Conservation (phyloP, 495 filamentous ascomycete genomes). For the Halenospora varia region DNA sequence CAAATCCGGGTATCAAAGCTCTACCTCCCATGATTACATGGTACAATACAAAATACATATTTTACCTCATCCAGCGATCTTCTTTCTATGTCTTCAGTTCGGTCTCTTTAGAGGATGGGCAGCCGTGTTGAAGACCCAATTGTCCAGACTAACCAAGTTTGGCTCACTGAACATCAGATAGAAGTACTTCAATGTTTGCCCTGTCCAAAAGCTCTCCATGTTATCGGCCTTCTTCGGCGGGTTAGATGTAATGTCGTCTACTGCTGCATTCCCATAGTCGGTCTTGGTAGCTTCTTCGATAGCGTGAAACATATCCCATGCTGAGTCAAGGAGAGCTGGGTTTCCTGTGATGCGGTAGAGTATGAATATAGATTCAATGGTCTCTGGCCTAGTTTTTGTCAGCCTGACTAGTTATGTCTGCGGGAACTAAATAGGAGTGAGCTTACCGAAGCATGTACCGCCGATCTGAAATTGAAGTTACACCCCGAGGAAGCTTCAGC, state of each 20-base stretch:
- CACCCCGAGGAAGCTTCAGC: slow-evolving; percentile 15
- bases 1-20: no score
- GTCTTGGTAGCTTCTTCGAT: slow-evolving; percentile 41
- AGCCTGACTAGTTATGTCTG: not conserved
- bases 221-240: slow-evolving; percentile 34
- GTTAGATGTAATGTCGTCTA: slow-evolving; percentile 31
- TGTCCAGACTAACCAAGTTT: slow-evolving; percentile 57
- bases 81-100: no score
- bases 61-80: no score
- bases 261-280: slow-evolving; percentile 39
- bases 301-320: slow-evolving; percentile 55
- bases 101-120: not conserved
- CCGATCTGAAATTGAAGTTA: slow-evolving; percentile 15
- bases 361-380: slow-evolving; percentile 62
- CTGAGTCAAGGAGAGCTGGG: slow-evolving; percentile 46
- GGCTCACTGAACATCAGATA: slow-evolving; percentile 81
- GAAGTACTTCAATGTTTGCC: slow-evolving; percentile 92
- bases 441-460: slow-evolving; percentile 21
- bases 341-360: slow-evolving; percentile 57
- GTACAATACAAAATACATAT: not conserved
- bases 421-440: not conserved
- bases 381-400: slow-evolving; percentile 44
- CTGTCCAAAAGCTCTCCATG: slow-evolving; percentile 65
- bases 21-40: not conserved
- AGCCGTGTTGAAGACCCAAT: slow-evolving; percentile 28